A percentile compares a stretch with the other conserved stretches of the same genome.
phyloP scores from a whole-genome alignment of 2,329 filamentous ascomycete species.

The Parastagonospora nodorum region DNA sequence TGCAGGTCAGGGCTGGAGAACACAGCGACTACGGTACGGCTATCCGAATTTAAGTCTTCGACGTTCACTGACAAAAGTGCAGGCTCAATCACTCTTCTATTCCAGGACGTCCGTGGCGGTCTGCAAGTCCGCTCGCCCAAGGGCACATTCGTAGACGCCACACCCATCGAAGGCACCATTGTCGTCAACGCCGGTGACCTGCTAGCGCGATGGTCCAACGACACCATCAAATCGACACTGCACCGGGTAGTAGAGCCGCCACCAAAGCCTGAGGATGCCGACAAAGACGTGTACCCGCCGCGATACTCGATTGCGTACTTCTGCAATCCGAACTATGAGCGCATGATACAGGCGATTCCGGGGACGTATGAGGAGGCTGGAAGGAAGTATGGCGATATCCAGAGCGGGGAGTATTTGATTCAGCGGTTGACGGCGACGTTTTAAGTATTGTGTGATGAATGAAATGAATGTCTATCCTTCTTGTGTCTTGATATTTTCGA shows the following conservation, averaged over 20 bases:
- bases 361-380: conserved; percentile 72
- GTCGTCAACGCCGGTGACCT: conserved; percentile 91
- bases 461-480: neutral
- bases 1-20: conserved; percentile 77
- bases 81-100: conserved; percentile 49
- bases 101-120: conserved; percentile 62
- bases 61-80: conserved; percentile 9
- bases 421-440: conserved; percentile 76
- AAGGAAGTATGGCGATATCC: conserved; percentile 80
- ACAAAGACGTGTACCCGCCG: conserved; percentile 67
- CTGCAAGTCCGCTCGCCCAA: conserved; percentile 71
- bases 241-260: conserved; percentile 91
- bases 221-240: conserved; percentile 86
- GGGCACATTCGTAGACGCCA: conserved; percentile 80
- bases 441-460: conserved; percentile 19
- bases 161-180: conserved; percentile 78
- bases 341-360: conserved; percentile 77
- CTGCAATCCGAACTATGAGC: conserved; percentile 82
- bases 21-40: conserved; percentile 68
- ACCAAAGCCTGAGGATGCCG: conserved; percentile 49
- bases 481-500: too few species aligned
- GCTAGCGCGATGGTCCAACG: conserved; percentile 86
- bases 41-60: accelerated
- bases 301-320: conserved; percentile 90
- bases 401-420: conserved; percentile 79